These are phyloP conservation scores for Jacaranda mimosifolia DNA, from an alignment of 257 asterid species.

Conservation along the genomic window DNA sequence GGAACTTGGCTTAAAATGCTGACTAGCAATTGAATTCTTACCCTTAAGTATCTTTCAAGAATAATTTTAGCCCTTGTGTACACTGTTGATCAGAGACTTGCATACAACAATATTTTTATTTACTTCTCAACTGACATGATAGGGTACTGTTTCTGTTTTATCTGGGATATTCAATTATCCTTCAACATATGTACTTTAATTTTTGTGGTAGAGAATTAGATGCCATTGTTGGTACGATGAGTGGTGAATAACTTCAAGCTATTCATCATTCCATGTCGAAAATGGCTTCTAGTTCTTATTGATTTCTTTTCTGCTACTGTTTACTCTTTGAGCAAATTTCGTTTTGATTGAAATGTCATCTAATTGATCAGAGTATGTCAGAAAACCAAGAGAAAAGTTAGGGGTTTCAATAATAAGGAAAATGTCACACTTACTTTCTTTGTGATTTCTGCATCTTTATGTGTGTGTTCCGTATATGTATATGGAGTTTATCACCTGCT, in stretches of 20 bases:
- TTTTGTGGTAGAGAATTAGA: background rate
- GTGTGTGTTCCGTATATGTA: conserved; percentile 22
- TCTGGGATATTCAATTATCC: background rate
- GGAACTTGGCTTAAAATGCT: background rate
- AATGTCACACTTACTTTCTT: background rate
- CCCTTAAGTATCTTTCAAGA: background rate
- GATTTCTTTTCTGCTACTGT: conserved; percentile 5
- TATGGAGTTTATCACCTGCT: conserved; percentile 13
- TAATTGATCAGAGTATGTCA: background rate
- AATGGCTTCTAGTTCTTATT: conserved; percentile 9
- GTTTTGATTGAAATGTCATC: conserved; percentile 6
- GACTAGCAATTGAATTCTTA: conserved; percentile 15
- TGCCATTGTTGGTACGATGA: background rate
- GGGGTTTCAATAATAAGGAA: too few species aligned
- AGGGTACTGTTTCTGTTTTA: conserved; percentile 15
- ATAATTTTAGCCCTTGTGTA: background rate
- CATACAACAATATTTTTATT: background rate
- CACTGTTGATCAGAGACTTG: conserved; percentile 8
- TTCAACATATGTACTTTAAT: background rate
- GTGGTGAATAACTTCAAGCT: background rate
- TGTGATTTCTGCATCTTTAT: conserved; percentile 18
- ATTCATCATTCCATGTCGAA: background rate
- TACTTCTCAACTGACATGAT: conserved; percentile 14
- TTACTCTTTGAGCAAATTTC: background rate
- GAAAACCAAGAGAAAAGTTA: background rate